Percentiles rank a stretch among this genome's conserved stretches.
Evolutionary conservation across 2,329 filamentous ascomycete genomes (phyloP).

Genomic region (Pezicula rhizophila): DNA sequence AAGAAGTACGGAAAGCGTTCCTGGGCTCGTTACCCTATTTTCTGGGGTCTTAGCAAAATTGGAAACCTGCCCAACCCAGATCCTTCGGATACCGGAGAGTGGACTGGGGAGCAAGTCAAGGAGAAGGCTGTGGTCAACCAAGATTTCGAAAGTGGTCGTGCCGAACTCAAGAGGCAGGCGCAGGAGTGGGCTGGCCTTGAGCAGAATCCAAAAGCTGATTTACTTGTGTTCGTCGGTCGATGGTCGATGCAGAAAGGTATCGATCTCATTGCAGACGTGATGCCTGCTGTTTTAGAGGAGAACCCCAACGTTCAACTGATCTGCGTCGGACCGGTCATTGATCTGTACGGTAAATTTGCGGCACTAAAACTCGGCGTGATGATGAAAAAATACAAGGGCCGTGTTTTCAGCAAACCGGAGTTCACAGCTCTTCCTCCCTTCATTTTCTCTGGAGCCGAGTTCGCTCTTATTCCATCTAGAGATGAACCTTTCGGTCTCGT

Average conservation of each 20-base stretch:
- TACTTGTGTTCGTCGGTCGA: constrained; percentile 63
- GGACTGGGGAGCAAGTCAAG: constrained; percentile 51
- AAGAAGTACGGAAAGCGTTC: constrained; percentile 64
- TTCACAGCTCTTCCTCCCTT: constrained; percentile 60
- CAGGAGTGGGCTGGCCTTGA: constrained; percentile 63
- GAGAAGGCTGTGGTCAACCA: neutral
- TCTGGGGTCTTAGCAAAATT: constrained; percentile 60
- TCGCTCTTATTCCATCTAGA: constrained; percentile 61
- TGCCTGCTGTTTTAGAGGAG: constrained; percentile 55
- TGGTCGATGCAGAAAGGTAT: constrained; percentile 67
- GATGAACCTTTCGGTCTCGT: constrained; percentile 66
- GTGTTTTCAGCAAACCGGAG: constrained; percentile 61
- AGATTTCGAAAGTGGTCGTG: neutral
- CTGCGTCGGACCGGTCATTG: constrained; percentile 60
- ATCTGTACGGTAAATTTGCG: constrained; percentile 62
- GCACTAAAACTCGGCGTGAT: constrained; percentile 58
- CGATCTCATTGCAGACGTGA: constrained; percentile 64
- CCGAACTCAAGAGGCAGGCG: constrained; percentile 39
- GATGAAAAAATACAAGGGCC: constrained; percentile 59
- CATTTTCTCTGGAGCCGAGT: constrained; percentile 63
- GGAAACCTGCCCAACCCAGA: constrained; percentile 63
- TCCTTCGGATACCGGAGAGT: constrained; percentile 48
- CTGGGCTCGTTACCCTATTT: constrained; percentile 60
- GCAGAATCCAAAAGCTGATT: constrained; percentile 53
- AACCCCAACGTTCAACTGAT: constrained; percentile 56